phyloP scores from a whole-genome alignment of 306 rosid genomes.

The Castanea crenata region DNA sequence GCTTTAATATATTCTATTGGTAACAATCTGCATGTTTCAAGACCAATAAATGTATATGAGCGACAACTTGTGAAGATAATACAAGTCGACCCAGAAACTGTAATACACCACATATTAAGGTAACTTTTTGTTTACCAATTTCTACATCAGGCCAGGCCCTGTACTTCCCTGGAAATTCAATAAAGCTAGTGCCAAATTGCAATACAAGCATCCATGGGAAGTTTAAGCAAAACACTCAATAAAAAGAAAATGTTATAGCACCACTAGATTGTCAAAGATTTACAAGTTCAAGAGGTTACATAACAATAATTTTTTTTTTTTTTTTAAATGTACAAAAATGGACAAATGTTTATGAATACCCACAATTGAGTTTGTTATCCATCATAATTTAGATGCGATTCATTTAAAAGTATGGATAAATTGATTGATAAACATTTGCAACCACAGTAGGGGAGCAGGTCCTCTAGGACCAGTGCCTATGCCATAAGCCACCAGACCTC shows the following conservation, averaged over 20 bases:
- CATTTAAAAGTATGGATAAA: background rate
- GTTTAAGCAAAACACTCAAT: background rate
- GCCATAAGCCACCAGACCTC: slow-evolving; percentile 13
- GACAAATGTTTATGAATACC: background rate
- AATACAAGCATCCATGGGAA: background rate
- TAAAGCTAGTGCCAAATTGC: background rate
- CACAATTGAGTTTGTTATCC: background rate
- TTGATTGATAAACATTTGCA: background rate
- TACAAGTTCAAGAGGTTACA: background rate
- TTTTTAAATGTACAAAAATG: background rate
- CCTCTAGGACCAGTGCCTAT: slow-evolving; percentile 8
- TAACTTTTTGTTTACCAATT: background rate
- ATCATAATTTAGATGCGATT: background rate
- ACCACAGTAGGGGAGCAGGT: background rate
- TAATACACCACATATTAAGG: background rate
- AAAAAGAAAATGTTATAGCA: background rate
- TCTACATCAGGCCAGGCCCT: too few relatives aligned
- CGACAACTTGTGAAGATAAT: too few relatives aligned
- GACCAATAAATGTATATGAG: too few relatives aligned
- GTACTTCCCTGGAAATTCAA: too few relatives aligned
- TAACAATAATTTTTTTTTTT: too few relatives aligned
- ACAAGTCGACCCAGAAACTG: background rate
- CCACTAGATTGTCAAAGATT: background rate
- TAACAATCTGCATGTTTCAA: too few relatives aligned
- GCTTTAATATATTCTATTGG: too few relatives aligned